Conservation (phyloP, 2,329 filamentous ascomycete genomes). For the Alternaria rosae region DNA sequence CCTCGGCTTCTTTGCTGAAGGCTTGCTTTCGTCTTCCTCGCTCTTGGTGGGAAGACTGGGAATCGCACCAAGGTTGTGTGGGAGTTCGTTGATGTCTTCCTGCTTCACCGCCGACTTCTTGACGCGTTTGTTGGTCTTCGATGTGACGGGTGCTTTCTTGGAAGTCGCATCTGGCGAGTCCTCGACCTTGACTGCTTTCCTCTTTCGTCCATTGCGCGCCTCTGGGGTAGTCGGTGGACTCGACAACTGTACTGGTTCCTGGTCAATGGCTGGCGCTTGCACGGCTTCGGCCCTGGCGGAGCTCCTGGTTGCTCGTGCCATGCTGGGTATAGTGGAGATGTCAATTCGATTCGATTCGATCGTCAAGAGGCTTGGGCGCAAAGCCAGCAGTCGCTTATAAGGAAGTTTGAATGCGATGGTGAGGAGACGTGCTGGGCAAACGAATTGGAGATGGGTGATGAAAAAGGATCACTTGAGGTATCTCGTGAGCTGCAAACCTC, state of each 20-base stretch:
- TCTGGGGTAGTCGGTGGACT: conserved; percentile 54
- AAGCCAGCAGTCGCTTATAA: conserved; percentile 21
- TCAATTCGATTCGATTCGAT: conserved; percentile 1
- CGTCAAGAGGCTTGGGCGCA: conserved; percentile 4
- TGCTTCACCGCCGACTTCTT: conserved; percentile 48
- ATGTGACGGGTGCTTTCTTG: conserved; percentile 14
- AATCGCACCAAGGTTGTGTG: conserved; percentile 62
- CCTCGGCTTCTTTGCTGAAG: conserved; percentile 25
- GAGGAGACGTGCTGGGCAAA: not conserved
- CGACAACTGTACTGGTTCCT: conserved; percentile 51
- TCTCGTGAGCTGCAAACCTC: not conserved
- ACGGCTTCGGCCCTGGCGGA: conserved; percentile 27
- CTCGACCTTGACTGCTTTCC: conserved; percentile 36
- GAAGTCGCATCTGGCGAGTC: conserved; percentile 9
- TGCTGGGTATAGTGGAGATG: conserved; percentile 17
- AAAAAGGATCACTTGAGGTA: not conserved
- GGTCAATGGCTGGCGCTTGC: conserved; percentile 11
- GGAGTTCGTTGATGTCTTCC: conserved; percentile 58
- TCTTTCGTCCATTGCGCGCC: conserved; percentile 33
- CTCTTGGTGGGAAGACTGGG: conserved; percentile 20
- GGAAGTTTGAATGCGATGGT: conserved; percentile 1
- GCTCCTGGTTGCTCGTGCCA: conserved; percentile 45
- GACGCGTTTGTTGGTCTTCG: conserved; percentile 48
- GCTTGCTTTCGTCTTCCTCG: conserved; percentile 10
- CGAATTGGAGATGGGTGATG: not conserved